Percentiles rank a stretch among this genome's conserved stretches.
These are phyloP conservation scores for Delphinella strobiligena DNA, from an alignment of 2,329 filamentous ascomycete genomes.

Conservation along the genomic window DNA sequence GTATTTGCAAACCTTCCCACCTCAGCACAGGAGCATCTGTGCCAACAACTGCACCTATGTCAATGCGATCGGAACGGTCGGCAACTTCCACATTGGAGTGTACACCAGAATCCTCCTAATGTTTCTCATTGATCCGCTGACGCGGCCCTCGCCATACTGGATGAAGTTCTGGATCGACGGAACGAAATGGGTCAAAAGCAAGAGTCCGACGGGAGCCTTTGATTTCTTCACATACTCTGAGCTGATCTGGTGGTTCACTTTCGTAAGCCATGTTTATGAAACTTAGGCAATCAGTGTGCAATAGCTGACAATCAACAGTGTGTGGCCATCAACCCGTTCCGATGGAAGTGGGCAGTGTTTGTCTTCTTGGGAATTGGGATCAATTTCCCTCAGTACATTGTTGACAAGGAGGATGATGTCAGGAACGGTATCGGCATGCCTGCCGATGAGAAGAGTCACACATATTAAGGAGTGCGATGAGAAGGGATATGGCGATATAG, in stretches of 20 bases:
- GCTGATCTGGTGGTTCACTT: slow-evolving; percentile 74
- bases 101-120: slow-evolving; percentile 78
- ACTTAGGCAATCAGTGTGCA: neutral
- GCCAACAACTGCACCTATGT: slow-evolving; percentile 78
- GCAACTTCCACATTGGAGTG: slow-evolving; percentile 83
- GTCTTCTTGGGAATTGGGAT: slow-evolving; percentile 67
- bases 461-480: slow-evolving; percentile 6
- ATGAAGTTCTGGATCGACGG: slow-evolving; percentile 84
- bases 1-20: slow-evolving; percentile 77
- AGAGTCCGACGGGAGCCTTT: slow-evolving; percentile 62
- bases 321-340: slow-evolving; percentile 65
- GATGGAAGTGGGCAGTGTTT: slow-evolving; percentile 83
- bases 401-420: slow-evolving; percentile 52
- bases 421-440: slow-evolving; percentile 40
- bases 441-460: slow-evolving; percentile 8
- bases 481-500: no score
- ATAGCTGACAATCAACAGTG: slow-evolving; percentile 2
- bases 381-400: slow-evolving; percentile 52
- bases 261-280: slow-evolving; percentile 39
- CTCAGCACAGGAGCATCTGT: slow-evolving; percentile 58
- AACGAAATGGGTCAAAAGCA: slow-evolving; percentile 58
- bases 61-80: slow-evolving; percentile 67
- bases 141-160: slow-evolving; percentile 57
- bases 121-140: slow-evolving; percentile 70
- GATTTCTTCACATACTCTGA: slow-evolving; percentile 87